A percentile compares a stretch with the other conserved stretches of the same genome.
Conservation (phyloP, 1,284 basidiomycete species). For the Papiliotrema fonsecae region DNA sequence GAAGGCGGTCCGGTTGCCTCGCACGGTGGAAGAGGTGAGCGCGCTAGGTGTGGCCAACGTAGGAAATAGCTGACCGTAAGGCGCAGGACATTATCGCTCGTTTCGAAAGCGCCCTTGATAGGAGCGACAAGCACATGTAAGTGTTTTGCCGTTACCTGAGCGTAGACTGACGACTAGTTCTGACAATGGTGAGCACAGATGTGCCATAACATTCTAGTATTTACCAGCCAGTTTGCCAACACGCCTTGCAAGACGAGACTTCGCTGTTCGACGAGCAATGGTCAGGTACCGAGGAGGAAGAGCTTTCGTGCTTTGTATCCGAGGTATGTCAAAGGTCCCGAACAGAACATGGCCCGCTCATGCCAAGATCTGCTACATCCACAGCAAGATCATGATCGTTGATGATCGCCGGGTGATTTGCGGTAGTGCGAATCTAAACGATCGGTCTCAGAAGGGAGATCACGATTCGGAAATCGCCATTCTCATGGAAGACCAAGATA, state of each 20-base stretch:
- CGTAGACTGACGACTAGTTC: conserved; percentile 17
- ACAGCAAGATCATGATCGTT: conserved; percentile 73
- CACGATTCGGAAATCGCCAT: conserved; percentile 90
- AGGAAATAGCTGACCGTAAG: conserved; percentile 6
- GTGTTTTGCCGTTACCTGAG: conserved; percentile 9
- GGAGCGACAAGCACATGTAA: conserved; percentile 31
- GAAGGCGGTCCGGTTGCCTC: conserved; percentile 53
- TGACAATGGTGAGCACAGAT: conserved; percentile 25
- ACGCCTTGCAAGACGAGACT: conserved; percentile 62
- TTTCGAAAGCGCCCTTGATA: conserved; percentile 62
- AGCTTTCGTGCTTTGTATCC: conserved; percentile 70
- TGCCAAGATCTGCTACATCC: conserved; percentile 41
- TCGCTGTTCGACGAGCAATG: conserved; percentile 67
- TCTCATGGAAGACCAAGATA: conserved; percentile 76
- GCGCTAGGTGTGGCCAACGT: neutral
- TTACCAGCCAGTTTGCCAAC: conserved; percentile 62
- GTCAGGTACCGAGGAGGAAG: conserved; percentile 75
- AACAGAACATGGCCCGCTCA: conserved; percentile 33
- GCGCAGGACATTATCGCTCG: conserved; percentile 60
- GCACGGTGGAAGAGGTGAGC: conserved; percentile 55
- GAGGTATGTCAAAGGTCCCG: conserved; percentile 74
- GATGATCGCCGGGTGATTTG: conserved; percentile 78
- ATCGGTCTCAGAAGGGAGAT: conserved; percentile 59
- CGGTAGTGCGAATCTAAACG: conserved; percentile 61
- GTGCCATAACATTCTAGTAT: neutral